A percentile compares a stretch with the other conserved stretches of the same genome.
Conservation (phyloP, 345 rosid species). For the Streptanthus diversifolius region DNA sequence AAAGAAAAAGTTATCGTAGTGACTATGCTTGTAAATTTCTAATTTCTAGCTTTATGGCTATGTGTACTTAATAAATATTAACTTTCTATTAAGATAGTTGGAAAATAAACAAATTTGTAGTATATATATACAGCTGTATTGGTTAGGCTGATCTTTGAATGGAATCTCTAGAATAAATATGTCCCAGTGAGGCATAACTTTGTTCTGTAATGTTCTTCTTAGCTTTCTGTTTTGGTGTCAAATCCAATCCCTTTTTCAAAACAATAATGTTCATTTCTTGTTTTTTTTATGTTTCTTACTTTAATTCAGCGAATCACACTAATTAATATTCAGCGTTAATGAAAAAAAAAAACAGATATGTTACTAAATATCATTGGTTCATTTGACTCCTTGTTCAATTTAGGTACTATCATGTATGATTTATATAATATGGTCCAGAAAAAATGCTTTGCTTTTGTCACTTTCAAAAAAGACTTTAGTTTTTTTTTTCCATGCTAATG, state of each 20-base stretch:
- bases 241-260: slow-evolving; percentile 19
- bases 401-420: background rate
- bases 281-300: slow-evolving; percentile 16
- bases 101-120: background rate
- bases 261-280: slow-evolving; percentile 16
- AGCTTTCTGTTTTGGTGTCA: slow-evolving; percentile 36
- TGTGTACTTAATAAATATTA: background rate
- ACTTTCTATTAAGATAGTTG: background rate
- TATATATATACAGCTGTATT: slow-evolving; percentile 27
- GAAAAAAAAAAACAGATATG: background rate
- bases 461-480: background rate
- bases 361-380: slow-evolving; percentile 1
- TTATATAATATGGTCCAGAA: background rate
- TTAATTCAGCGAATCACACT: slow-evolving; percentile 12
- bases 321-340: background rate
- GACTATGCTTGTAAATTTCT: background rate
- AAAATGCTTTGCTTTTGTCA: slow-evolving; percentile 23
- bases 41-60: background rate
- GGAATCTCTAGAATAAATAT: slow-evolving; percentile 30
- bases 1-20: background rate
- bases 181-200: slow-evolving; percentile 30
- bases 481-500: slow-evolving; percentile 10
- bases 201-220: slow-evolving; percentile 27
- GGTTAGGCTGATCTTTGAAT: slow-evolving; percentile 24
- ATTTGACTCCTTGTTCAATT: background rate